Conservation (phyloP, 176 grass and related monocot species). For the Phoenix dactylifera region DNA sequence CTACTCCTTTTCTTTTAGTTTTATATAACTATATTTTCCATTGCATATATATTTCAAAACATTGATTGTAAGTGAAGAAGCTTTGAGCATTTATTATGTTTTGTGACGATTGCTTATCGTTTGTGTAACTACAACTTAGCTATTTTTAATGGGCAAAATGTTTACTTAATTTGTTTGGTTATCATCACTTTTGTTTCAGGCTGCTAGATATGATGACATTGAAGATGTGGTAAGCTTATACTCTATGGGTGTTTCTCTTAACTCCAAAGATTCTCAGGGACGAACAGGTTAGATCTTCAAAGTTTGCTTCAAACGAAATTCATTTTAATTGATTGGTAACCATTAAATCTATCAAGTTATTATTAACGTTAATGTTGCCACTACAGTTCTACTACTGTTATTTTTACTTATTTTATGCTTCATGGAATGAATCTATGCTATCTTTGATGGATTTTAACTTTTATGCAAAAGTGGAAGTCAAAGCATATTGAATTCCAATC, state of each 20-base stretch:
- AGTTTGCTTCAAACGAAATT: no score
- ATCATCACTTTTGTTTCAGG: constrained; percentile 27
- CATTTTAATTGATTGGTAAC: constrained; percentile 1
- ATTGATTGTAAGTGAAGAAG: no score
- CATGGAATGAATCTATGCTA: not conserved
- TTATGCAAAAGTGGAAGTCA: no score
- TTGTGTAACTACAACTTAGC: not conserved
- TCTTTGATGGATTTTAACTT: not conserved
- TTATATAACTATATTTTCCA: no score
- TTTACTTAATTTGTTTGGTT: constrained; percentile 6
- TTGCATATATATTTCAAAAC: no score
- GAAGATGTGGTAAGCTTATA: constrained; percentile 68
- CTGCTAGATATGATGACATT: constrained; percentile 88
- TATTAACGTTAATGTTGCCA: no score
- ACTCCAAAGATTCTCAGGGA: constrained; percentile 74
- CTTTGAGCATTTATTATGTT: no score
- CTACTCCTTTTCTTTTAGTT: no score
- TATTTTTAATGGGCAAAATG: not conserved
- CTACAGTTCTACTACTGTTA: no score
- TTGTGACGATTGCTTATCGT: not conserved
- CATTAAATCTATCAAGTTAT: no score
- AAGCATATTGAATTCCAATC: no score
- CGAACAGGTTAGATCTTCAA: constrained; percentile 50
- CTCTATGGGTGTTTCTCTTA: constrained; percentile 48
- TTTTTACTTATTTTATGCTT: not conserved